phyloP scores from a whole-genome alignment of 768 basidiomycete species.

The Panaeolus cyanescens region DNA sequence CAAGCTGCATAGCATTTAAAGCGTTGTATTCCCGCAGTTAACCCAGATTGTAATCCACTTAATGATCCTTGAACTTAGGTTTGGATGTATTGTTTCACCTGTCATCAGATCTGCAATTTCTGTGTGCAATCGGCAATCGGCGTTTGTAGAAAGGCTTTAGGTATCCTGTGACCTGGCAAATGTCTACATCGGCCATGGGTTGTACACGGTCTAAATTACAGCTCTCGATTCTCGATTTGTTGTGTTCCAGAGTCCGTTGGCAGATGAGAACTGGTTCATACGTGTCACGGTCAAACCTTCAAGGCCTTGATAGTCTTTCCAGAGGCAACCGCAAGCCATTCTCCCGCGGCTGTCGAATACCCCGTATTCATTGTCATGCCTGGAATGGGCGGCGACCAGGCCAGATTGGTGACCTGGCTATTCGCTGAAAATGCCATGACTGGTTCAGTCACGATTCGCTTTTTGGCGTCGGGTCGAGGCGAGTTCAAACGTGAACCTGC shows the following conservation, averaged over 20 bases:
- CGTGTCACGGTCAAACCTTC: slow-evolving; percentile 57
- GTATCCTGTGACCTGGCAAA: neutral
- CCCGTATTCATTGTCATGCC: slow-evolving; percentile 77
- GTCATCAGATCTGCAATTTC: neutral
- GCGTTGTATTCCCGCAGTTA: too few relatives aligned
- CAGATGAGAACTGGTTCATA: neutral
- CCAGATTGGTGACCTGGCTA: slow-evolving; percentile 79
- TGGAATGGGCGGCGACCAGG: slow-evolving; percentile 86
- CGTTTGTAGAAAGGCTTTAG: neutral
- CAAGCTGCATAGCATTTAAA: neutral
- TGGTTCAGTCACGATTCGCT: slow-evolving; percentile 72
- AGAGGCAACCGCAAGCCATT: slow-evolving; percentile 85
- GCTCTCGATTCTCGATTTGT: neutral
- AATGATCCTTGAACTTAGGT: too few relatives aligned
- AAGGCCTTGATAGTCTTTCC: slow-evolving; percentile 82
- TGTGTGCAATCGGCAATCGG: neutral
- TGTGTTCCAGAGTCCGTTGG: neutral
- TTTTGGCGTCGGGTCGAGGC: slow-evolving; percentile 80
- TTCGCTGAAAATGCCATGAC: slow-evolving; percentile 82
- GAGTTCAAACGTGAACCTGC: slow-evolving; percentile 75
- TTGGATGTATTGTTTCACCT: too few relatives aligned
- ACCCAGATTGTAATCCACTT: too few relatives aligned
- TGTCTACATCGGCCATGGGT: neutral
- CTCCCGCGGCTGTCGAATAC: slow-evolving; percentile 72
- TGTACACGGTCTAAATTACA: neutral